Evolutionary conservation across 768 basidiomycete species (phyloP), one percentile per base, ranked within the genome.

Genomic region (Hysterangium stoloniferum): DNA sequence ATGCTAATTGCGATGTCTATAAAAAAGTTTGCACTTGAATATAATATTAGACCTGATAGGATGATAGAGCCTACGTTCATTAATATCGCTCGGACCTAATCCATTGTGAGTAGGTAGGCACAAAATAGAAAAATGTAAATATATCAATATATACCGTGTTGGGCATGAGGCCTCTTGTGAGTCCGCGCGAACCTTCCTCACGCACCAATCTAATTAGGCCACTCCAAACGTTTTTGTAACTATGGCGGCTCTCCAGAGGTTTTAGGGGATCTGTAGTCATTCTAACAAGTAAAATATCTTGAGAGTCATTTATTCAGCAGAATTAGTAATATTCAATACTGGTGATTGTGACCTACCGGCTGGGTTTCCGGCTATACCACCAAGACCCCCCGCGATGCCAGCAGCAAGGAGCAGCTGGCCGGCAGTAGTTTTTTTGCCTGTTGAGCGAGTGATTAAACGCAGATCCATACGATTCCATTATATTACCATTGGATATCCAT

Each of bases 261-360:
- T 86, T 79, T 25, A 83, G 71, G 6, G 78, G 75, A 64, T 95
- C 91, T 57, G 86, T 91, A 22, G 89, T 90, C 91, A 95, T 95
- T 48, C 91, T 73, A 12, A 89, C 82, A 36, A 90, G 69, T 6
- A 88, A 58, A 48, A 89, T 80, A 62, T 89, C 86, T 51, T 77
- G 54, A 47, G 37, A 35, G 15, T 52, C 45, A 50, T 35, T 20
- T 50, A 38, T 20, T 24, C 6, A 5, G 24, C 24, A 43, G 20
- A 9, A 29, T 19, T 8, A 37, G 29, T 13, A 15, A 56, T 24
- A 28, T 33, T 25, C 43, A 46, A 19, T 46, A n/a, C 37, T 28
- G 19, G 36, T 13, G 43, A n/a, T 29, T 45, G 43, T 20, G n/a
- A 64, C 68, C 41, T 56, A 77, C 83, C 83, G 59, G 83, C 84